Conservation (phyloP, 371 early-diverging fungal species). For the Haplosporangium sp. region DNA sequence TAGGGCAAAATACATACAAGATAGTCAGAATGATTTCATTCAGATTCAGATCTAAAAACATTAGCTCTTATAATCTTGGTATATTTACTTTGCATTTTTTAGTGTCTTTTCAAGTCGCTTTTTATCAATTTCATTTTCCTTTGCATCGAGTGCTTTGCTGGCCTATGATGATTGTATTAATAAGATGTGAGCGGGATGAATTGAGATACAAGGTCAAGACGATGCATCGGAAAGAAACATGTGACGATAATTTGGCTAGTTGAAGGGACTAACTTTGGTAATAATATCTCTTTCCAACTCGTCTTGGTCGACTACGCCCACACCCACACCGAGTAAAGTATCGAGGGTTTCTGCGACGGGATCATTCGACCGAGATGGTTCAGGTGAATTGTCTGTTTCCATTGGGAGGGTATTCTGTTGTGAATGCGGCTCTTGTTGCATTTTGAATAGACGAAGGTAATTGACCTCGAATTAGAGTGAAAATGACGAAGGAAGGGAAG, state of each 20-base stretch:
- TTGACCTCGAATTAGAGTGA: background rate
- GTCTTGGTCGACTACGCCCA: conserved; percentile 72
- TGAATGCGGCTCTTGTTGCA: conserved; percentile 7
- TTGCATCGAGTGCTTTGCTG: conserved; percentile 66
- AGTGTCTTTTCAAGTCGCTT: conserved; percentile 66
- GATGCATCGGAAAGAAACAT: conserved; percentile 1
- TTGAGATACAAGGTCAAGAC: background rate
- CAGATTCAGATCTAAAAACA: no score
- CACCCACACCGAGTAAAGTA: conserved; percentile 62
- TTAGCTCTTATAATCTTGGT: no score
- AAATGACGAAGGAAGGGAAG: background rate
- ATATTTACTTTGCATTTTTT: conserved; percentile 57
- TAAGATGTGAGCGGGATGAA: background rate
- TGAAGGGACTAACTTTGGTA: conserved; percentile 59
- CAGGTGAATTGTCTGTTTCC: background rate
- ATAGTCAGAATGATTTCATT: background rate
- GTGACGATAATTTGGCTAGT: background rate
- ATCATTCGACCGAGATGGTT: background rate
- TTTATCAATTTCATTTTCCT: conserved; percentile 66
- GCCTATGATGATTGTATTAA: conserved; percentile 54
- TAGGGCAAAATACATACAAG: conserved; percentile 15
- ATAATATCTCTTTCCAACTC: conserved; percentile 74
- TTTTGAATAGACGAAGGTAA: background rate
- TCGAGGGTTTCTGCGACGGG: conserved; percentile 40
- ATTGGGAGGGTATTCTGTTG: background rate